Conservation (phyloP, 139 green algal genomes). For the Tetradesmus obliquus region DNA sequence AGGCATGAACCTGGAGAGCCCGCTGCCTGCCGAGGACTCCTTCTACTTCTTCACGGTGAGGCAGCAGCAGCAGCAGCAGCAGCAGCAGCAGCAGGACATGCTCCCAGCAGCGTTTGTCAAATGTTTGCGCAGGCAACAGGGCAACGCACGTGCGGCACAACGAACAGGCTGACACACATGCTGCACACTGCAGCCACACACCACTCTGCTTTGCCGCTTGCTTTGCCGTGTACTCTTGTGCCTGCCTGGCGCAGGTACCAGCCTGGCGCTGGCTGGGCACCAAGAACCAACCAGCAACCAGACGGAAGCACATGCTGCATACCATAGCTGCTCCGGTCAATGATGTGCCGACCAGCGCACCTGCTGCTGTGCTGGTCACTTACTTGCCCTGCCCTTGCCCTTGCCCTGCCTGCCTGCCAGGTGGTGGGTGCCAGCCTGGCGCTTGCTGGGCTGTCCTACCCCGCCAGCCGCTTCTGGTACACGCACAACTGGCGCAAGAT, state of each 20-base stretch:
- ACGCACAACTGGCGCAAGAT: slow-evolving; percentile 35
- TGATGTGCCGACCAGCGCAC: no score
- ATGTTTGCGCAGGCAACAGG: background rate
- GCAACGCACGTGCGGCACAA: background rate
- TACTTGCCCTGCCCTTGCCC: background rate
- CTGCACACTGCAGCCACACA: no score
- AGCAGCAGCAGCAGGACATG: background rate
- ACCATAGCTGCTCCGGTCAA: no score
- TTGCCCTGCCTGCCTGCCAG: background rate
- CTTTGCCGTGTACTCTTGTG: no score
- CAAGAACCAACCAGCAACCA: no score
- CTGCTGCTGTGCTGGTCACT: background rate
- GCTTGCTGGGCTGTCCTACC: slow-evolving; percentile 18
- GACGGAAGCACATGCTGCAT: no score
- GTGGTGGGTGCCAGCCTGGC: background rate
- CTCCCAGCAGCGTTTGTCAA: background rate
- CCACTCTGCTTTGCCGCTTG: no score
- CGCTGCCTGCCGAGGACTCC: slow-evolving; percentile 23
- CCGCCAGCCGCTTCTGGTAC: slow-evolving; percentile 39
- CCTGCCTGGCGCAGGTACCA: no score
- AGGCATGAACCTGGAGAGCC: slow-evolving; percentile 63
- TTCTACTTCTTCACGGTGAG: slow-evolving; percentile 39
- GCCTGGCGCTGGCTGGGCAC: no score
- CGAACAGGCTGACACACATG: no score
- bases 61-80: background rate